Percentiles rank a stretch among this genome's conserved stretches.
Conservation (phyloP, 169 alveolate genomes). For the Plasmodium berghei region DNA sequence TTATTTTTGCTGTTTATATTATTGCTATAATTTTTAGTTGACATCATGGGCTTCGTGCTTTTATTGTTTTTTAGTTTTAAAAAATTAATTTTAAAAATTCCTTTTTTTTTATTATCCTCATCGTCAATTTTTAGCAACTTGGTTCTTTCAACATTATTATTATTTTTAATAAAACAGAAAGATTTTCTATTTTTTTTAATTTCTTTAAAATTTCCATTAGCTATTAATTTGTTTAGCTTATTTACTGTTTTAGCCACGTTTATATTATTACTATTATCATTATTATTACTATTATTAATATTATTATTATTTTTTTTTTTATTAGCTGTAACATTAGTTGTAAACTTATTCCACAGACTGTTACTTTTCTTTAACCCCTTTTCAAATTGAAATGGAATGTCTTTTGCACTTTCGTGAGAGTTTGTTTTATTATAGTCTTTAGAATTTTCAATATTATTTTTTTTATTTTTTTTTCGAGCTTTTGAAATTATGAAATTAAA, state of each 20-base stretch:
- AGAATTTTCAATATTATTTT: background rate
- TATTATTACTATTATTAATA: background rate
- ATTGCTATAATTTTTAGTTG: background rate
- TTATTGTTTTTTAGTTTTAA: slow-evolving; percentile 35
- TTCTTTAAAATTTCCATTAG: background rate
- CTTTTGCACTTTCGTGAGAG: background rate
- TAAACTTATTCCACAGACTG: background rate
- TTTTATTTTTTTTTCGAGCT: slow-evolving; percentile 12
- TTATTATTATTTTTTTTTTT: background rate
- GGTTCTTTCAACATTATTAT: slow-evolving; percentile 23
- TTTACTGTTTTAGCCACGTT: background rate
- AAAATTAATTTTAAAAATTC: slow-evolving; percentile 3
- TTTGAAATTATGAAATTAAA: slow-evolving; percentile 39
- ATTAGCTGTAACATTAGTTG: background rate
- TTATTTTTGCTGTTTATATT: background rate
- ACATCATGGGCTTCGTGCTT: background rate
- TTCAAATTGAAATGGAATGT: background rate
- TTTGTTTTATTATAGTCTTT: background rate
- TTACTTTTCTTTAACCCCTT: no score
- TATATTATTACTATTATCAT: background rate
- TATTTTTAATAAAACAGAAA: slow-evolving; percentile 1
- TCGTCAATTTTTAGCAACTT: slow-evolving; percentile 28
- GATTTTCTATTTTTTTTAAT: background rate
- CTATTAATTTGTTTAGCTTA: background rate
- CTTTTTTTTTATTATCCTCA: slow-evolving; percentile 21